Evolutionary conservation across 352 stramenopile genomes (phyloP), one percentile per base, ranked within the genome.

Genomic region (Nothophytophthora sp.): DNA sequence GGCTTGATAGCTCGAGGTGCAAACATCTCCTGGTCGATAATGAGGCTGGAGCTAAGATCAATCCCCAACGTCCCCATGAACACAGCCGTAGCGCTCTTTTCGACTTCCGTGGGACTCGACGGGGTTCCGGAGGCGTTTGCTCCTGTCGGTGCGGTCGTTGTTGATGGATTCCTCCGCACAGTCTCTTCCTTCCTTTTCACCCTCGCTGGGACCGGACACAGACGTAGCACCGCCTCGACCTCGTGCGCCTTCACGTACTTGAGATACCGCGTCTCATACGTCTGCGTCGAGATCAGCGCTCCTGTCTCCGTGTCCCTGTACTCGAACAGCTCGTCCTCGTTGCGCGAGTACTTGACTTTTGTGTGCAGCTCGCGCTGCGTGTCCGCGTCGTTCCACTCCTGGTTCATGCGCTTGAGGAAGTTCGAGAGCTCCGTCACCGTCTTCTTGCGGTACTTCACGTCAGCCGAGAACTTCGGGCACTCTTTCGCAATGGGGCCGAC

Each of bases 221-320:
- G n/a, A 22, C 57, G 73, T 15, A 85, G 45, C 3, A 88, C 47
- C 7, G 70, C 69, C 16, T 78, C 60, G 1, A 64, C 38, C 11
- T 66, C 56, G 25, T 70, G 41, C 0, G 52, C 60, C 28, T 65
- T 52, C 13, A 76, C 58, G 32, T 73, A 84, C 3, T 68, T 29
- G 32, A 77, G 41, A 55, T 87, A 90, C 34, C 74, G 63, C 35
- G 68, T 37, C 35, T 77, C 60, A 46, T 90, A 90, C n/a, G 25
- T 42, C 5, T 45, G 50, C 3, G 55, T 5, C 20, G 63, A 40
- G 6, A 90, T 73, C 18, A 49, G 34, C 11, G 62, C 53, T 2
- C 60, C 57, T 13, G 74, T 86, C 27, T 41, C 57, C 1, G 66
- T 61, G 38, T 90, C 74, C 9, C 58, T 79, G 42, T 90, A 90